Conservation (phyloP, 2,329 filamentous ascomycete genomes). For the Dryadomyces quercus-mongolicae region DNA sequence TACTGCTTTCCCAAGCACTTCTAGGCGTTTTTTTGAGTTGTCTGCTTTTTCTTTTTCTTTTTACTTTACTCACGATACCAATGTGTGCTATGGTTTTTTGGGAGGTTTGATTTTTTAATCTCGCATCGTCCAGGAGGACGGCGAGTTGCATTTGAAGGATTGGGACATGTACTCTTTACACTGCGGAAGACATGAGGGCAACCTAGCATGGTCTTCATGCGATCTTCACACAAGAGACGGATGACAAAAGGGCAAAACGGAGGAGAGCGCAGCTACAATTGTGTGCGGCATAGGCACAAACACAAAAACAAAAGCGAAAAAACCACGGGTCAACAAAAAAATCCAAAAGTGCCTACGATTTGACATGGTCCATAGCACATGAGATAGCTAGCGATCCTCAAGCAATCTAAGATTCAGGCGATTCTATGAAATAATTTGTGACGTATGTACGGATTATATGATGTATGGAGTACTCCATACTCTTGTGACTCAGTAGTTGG, state of each 20-base stretch:
- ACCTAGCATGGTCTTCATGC: conserved; percentile 1
- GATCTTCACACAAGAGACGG: not conserved
- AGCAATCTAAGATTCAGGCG: too few relatives aligned
- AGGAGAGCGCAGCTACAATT: not conserved
- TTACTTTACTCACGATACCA: conserved; percentile 1
- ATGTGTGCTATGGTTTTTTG: not conserved
- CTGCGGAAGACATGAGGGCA: conserved; percentile 1
- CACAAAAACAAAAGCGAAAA: not conserved
- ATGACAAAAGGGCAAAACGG: not conserved
- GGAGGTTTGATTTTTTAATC: not conserved
- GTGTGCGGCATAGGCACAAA: conserved; percentile 1
- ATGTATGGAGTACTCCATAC: too few relatives aligned
- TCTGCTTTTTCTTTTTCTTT: not conserved
- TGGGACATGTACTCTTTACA: conserved; percentile 2
- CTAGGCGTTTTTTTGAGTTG: not conserved
- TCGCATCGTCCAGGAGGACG: not conserved
- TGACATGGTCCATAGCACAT: too few relatives aligned
- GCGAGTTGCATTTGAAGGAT: not conserved
- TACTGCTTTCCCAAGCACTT: not conserved
- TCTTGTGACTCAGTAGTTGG: too few relatives aligned
- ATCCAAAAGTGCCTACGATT: too few relatives aligned
- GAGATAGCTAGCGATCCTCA: too few relatives aligned
- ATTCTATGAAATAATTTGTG: too few relatives aligned
- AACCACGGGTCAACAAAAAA: not conserved
- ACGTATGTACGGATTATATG: too few relatives aligned